Evolutionary conservation across 495 filamentous ascomycete species (phyloP).

Genomic region (Jackrogersella multiformis): DNA sequence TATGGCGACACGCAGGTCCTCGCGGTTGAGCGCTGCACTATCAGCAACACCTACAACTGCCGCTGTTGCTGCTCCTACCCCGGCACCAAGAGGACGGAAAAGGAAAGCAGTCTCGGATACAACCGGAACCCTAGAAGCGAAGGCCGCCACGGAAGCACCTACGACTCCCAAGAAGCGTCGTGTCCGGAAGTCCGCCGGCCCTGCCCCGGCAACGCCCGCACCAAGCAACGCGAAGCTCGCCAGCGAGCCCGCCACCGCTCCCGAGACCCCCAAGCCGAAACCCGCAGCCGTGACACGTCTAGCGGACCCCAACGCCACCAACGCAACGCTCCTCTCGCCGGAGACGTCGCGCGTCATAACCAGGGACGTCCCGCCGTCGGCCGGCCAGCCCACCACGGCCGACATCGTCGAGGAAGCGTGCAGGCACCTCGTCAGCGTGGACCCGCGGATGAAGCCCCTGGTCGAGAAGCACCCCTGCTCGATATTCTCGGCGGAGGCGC

Average conservation of each 20-base stretch:
- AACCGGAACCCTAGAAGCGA: conserved; percentile 19
- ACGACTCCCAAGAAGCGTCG: conserved; percentile 50
- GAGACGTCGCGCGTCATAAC: conserved; percentile 74
- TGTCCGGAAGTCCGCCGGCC: conserved; percentile 25
- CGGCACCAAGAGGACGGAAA: conserved; percentile 37
- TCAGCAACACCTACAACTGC: conserved; percentile 16
- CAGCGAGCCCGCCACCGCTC: conserved; percentile 33
- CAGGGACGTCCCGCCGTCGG: conserved; percentile 65
- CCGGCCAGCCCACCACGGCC: conserved; percentile 69
- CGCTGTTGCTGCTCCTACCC: conserved; percentile 30
- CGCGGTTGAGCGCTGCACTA: conserved; percentile 61
- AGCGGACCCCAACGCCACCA: conserved; percentile 63
- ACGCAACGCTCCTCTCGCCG: conserved; percentile 82
- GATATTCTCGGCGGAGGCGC: conserved; percentile 81
- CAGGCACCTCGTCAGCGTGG: conserved; percentile 78
- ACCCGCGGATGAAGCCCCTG: conserved; percentile 75
- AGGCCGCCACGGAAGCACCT: conserved; percentile 23
- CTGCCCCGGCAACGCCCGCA: conserved; percentile 52
- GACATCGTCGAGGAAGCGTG: conserved; percentile 80
- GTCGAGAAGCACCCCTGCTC: conserved; percentile 79
- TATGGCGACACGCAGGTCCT: conserved; percentile 67
- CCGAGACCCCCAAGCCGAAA: conserved; percentile 46
- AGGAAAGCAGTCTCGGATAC: conserved; percentile 45
- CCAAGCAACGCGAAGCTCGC: conserved; percentile 50
- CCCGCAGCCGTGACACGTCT: conserved; percentile 55